Conservation (phyloP, 768 basidiomycete genomes). For the Sporobolomyces roseus region DNA sequence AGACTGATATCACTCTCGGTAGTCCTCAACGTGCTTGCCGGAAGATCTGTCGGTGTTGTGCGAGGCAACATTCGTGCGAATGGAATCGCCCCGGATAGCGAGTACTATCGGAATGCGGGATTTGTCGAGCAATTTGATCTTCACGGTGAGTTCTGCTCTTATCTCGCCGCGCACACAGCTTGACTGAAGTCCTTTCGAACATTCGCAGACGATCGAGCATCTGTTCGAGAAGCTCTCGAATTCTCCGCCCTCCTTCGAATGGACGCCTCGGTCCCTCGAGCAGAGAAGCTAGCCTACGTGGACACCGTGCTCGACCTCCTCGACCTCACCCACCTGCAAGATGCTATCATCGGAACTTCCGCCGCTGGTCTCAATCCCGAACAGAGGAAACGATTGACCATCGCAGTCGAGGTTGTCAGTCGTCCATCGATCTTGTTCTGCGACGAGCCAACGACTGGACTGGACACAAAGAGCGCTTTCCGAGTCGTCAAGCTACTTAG, state of each 20-base stretch:
- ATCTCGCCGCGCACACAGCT: too few species aligned
- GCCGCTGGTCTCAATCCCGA: conserved; percentile 51
- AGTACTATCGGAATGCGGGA: conserved; percentile 53
- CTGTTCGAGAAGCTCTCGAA: conserved; percentile 53
- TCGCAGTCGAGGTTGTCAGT: conserved; percentile 51
- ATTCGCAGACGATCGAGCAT: conserved; percentile 39
- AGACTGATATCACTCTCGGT: background rate
- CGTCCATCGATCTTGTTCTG: conserved; percentile 49
- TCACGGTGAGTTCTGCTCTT: conserved; percentile 45
- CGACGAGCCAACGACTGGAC: conserved; percentile 54
- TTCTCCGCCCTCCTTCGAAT: conserved; percentile 53
- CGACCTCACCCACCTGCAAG: conserved; percentile 52
- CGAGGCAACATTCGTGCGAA: conserved; percentile 53
- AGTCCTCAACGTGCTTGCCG: conserved; percentile 46
- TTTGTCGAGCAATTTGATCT: conserved; percentile 49
- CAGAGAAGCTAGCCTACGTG: conserved; percentile 52
- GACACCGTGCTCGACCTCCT: conserved; percentile 52
- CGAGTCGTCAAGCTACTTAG: conserved; percentile 51
- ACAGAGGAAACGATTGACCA: conserved; percentile 55
- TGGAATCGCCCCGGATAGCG: conserved; percentile 48
- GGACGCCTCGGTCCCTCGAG: conserved; percentile 47
- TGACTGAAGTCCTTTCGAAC: too few species aligned
- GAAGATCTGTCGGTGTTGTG: conserved; percentile 52
- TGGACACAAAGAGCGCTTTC: conserved; percentile 54
- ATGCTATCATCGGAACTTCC: conserved; percentile 53